Percentiles rank a stretch among this genome's conserved stretches.
Evolutionary conservation across 768 basidiomycete genomes (phyloP).

Genomic region (Leccinum longicurvipes): DNA sequence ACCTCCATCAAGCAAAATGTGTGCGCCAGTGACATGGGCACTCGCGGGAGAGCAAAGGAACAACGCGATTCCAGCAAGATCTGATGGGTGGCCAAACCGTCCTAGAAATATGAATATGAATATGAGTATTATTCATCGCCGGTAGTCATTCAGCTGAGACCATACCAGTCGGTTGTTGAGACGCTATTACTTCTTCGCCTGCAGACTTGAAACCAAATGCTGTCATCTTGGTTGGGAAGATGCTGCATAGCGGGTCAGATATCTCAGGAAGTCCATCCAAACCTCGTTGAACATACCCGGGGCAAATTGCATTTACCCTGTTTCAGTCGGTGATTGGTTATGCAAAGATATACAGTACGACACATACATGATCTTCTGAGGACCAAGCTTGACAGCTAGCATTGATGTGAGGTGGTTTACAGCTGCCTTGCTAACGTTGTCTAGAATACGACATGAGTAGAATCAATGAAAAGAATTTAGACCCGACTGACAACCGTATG

Average conservation of each 20-base stretch:
- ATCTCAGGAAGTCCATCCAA: background rate
- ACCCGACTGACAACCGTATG: constrained; percentile 72
- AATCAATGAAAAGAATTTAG: background rate
- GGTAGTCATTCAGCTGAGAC: background rate
- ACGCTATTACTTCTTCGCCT: constrained; percentile 51
- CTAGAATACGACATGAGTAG: constrained; percentile 33
- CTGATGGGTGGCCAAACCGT: constrained; percentile 59
- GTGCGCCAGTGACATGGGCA: constrained; percentile 71
- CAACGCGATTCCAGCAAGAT: constrained; percentile 68
- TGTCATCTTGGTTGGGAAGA: constrained; percentile 87
- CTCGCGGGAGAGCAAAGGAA: constrained; percentile 71
- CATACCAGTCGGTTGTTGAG: constrained; percentile 63
- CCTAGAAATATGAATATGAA: constrained; percentile 38
- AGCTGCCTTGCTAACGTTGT: constrained; percentile 83
- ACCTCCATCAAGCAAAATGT: constrained; percentile 73
- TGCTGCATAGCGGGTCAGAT: constrained; percentile 31
- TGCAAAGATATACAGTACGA: background rate
- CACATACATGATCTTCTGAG: constrained; percentile 62
- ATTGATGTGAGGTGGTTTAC: constrained; percentile 78
- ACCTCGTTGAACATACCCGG: constrained; percentile 49
- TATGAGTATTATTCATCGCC: background rate
- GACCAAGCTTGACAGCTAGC: constrained; percentile 63
- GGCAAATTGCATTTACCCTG: constrained; percentile 82
- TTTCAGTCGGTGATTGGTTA: constrained; percentile 2
- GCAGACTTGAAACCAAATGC: constrained; percentile 58